A percentile compares a stretch with the other conserved stretches of the same genome.
phyloP scores from a whole-genome alignment of 129 eudicot genomes.

The Tagetes patula region DNA sequence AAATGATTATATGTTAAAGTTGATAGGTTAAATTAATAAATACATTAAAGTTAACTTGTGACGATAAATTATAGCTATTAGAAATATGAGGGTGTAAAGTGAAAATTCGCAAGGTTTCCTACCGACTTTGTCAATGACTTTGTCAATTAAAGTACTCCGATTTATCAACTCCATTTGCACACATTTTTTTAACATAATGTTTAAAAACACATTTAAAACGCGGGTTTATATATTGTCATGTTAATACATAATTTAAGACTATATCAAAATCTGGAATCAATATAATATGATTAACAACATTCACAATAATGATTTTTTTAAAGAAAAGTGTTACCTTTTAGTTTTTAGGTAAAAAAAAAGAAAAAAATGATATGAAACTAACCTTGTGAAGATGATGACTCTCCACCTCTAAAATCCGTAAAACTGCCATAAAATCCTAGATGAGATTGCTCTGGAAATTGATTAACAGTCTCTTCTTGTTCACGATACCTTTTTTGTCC shows the following conservation, averaged over 20 bases:
- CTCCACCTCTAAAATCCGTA: constrained; percentile 38
- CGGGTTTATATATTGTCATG: background rate
- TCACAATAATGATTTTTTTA: background rate
- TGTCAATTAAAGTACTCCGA: too few species aligned
- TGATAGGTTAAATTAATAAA: too few species aligned
- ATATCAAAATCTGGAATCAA: background rate
- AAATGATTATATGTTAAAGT: too few species aligned
- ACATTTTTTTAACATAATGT: background rate
- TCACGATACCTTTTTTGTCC: constrained; percentile 71
- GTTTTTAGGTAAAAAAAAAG: background rate
- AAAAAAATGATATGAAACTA: background rate
- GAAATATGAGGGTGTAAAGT: too few species aligned
- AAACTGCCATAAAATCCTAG: constrained; percentile 32
- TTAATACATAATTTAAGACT: too few species aligned
- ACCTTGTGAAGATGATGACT: constrained; percentile 52
- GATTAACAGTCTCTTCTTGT: constrained; percentile 46
- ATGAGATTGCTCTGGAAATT: constrained; percentile 25
- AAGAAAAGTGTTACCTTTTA: background rate
- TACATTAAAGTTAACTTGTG: too few species aligned
- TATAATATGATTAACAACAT: background rate
- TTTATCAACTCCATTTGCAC: background rate
- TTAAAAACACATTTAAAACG: background rate
- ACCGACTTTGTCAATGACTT: too few species aligned
- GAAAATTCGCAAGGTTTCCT: too few species aligned
- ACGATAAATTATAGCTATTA: too few species aligned